phyloP scores from a whole-genome alignment of 2,329 filamentous ascomycete genomes.

The Penicillium sp. region DNA sequence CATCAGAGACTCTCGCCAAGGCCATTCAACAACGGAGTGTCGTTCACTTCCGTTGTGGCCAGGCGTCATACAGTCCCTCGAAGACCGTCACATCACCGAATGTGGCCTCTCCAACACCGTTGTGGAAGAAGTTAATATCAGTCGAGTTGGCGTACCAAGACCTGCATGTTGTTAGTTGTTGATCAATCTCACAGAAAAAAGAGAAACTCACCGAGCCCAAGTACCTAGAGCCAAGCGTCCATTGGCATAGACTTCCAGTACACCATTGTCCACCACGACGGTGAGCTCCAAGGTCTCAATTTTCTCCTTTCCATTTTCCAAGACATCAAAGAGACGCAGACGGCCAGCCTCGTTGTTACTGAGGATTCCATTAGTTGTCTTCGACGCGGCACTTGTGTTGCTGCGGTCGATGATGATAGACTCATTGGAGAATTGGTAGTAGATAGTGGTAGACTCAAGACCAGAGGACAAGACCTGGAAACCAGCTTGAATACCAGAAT shows the following conservation, averaged over 20 bases:
- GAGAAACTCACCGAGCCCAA: slow-evolving; percentile 17
- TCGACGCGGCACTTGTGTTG: slow-evolving; percentile 17
- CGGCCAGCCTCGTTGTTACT: slow-evolving; percentile 10
- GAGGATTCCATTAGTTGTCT: slow-evolving; percentile 12
- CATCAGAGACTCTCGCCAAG: no score
- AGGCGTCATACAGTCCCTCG: slow-evolving; percentile 22
- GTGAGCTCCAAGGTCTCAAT: slow-evolving; percentile 20
- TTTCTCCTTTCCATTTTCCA: neutral
- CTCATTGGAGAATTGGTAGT: slow-evolving; percentile 24
- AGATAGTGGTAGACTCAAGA: slow-evolving; percentile 15
- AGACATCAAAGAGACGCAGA: slow-evolving; percentile 18
- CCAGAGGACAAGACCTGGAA: slow-evolving; percentile 19
- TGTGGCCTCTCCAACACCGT: slow-evolving; percentile 14
- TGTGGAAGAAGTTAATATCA: slow-evolving; percentile 19
- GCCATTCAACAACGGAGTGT: neutral
- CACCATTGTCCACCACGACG: slow-evolving; percentile 18
- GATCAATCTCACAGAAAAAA: neutral
- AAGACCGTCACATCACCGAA: slow-evolving; percentile 16
- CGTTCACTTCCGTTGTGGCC: slow-evolving; percentile 10
- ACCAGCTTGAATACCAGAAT: slow-evolving; percentile 4
- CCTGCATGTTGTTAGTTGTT: neutral
- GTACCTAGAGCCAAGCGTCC: slow-evolving; percentile 20
- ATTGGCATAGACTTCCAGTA: slow-evolving; percentile 22
- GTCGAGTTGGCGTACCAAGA: slow-evolving; percentile 23
- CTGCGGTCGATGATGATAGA: slow-evolving; percentile 19